Base-by-base conservation (phyloP, 2,329 filamentous ascomycete species). In the Pyrenophora seminiperda region DNA sequence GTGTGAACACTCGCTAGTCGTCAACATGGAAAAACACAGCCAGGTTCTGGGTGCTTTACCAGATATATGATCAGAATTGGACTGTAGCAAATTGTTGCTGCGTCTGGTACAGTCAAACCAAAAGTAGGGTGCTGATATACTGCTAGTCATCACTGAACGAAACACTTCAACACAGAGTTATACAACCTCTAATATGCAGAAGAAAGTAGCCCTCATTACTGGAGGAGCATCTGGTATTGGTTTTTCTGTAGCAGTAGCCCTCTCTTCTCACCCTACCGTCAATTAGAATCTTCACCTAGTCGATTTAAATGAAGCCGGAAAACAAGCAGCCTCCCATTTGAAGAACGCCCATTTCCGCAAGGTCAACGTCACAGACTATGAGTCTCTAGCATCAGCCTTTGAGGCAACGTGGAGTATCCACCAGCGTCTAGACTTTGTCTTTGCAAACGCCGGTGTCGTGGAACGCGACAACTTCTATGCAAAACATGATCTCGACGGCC, bases 131-230 rank as follows among this genome's bases (percentile, higher is more conserved):
- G 7, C 7, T 15, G 11, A 10, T 20, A 10, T 19, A 14, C 17
- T 14, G 2, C 13, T 7, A 5, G 18, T 3, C n/a, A 20, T 17
- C 3, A 5, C 11, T 10, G 13, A n/a, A 22, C 17, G 19, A 33
- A 33, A 42, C 10, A 3, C 18, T 14, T 17, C 24, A 27, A 27
- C 24, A 18, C 5, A 19, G 17, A 22, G n/a, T 3, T 15, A 9
- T 5, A 15, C n/a, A 4, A 3, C 4, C 15, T 5, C 22, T 4
- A 38, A 20, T 2, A 66, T 65, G 59, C 19, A 44, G 1, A 55
- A 49, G 13, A 66, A 65, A 49, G 54, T 59, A 18, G 89, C 89
- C 41, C 78, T 94, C 42, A 91, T 94, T 68, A 92, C 88, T 0
- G 90, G 90, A 52, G 89, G 83, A 7, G 89, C 87, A 2, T 88